A percentile compares a stretch with the other conserved stretches of the same genome.
These are phyloP conservation scores for Ophiostoma populinum DNA, from an alignment of 2,329 filamentous ascomycete species.

Conservation along the genomic window DNA sequence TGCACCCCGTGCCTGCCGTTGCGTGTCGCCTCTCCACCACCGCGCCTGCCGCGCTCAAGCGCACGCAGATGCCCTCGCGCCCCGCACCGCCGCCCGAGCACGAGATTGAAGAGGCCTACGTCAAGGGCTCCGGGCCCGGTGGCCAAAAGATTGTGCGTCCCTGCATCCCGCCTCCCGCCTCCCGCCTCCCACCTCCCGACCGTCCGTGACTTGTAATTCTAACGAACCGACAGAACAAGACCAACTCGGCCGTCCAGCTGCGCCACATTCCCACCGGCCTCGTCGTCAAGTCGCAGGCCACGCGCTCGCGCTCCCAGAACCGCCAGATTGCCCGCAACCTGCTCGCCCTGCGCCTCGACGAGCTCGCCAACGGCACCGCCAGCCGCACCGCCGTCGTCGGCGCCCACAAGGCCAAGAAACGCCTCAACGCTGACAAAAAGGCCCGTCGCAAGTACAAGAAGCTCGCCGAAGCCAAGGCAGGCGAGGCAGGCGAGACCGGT, in stretches of 20 bases:
- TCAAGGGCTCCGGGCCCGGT: constrained; percentile 83
- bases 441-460: constrained; percentile 59
- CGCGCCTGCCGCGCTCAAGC: not conserved
- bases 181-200: too few species aligned
- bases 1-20: not conserved
- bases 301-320: constrained; percentile 73
- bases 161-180: too few species aligned
- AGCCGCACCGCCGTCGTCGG: constrained; percentile 49
- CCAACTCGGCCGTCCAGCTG: constrained; percentile 82
- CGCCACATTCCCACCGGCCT: constrained; percentile 81
- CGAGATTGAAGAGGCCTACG: constrained; percentile 69
- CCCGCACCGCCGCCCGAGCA: constrained; percentile 54
- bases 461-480: constrained; percentile 36
- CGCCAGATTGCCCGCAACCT: constrained; percentile 66
- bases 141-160: constrained; percentile 75
- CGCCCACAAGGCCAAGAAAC: constrained; percentile 46
- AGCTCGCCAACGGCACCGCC: constrained; percentile 50
- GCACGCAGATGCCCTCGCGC: constrained; percentile 47
- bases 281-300: constrained; percentile 87
- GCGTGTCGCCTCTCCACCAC: not conserved
- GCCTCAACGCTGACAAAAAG: constrained; percentile 69
- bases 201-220: not conserved
- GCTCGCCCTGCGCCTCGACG: constrained; percentile 59
- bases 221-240: constrained; percentile 59
- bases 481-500: constrained; percentile 10